Evolutionary conservation across 176 grass and related monocot genomes (phyloP).

Genomic region (Raddia distichophylla): DNA sequence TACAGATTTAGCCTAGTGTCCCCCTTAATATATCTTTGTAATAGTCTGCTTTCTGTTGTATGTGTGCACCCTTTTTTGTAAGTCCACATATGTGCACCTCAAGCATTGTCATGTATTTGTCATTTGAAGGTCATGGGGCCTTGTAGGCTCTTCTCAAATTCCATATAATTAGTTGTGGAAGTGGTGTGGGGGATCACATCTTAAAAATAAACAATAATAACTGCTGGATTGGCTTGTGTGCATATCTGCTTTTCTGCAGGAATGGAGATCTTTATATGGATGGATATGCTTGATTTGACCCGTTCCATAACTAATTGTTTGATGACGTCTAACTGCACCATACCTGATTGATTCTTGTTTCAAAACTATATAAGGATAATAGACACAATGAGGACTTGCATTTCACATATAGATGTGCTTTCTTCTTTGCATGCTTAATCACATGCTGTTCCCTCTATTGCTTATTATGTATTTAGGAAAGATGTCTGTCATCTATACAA

Average conservation of each 20-base stretch:
- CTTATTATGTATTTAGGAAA: not conserved
- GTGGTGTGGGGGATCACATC: not conserved
- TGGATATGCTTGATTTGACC: not conserved
- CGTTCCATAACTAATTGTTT: not conserved
- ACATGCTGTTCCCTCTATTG: not conserved
- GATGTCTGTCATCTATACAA: not conserved
- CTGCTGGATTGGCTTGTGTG: not conserved
- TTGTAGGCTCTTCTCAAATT: not conserved
- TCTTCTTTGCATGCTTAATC: not conserved
- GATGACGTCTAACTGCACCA: not conserved
- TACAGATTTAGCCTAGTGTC: not conserved
- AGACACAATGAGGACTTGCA: slow-evolving; percentile 1
- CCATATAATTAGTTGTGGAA: not conserved
- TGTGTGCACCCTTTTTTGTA: not conserved
- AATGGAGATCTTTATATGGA: slow-evolving; percentile 4
- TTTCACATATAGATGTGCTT: not conserved
- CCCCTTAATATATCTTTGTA: not conserved
- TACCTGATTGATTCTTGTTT: not conserved
- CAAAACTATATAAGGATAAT: not conserved
- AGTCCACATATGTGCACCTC: not conserved
- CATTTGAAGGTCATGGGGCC: too few species aligned
- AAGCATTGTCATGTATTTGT: too few species aligned
- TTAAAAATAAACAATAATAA: not conserved
- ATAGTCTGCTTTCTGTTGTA: not conserved
- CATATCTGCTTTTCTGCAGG: not conserved